phyloP scores from a whole-genome alignment of 768 basidiomycete genomes.

The Gloeostereum incarnatum region DNA sequence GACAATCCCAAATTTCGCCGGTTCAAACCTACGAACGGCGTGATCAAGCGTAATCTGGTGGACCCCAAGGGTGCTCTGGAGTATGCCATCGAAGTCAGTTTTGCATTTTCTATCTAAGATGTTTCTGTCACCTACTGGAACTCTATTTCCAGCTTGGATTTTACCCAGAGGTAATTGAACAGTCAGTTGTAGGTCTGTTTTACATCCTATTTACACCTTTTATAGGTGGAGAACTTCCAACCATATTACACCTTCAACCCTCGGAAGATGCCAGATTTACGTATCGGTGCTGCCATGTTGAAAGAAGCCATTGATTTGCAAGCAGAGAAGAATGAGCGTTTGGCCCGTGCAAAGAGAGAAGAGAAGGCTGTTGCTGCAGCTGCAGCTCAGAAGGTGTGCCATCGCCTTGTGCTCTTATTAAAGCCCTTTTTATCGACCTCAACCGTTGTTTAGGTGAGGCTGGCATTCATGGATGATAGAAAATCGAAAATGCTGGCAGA shows the following conservation, averaged over 20 bases:
- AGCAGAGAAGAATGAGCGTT: slow-evolving; percentile 37
- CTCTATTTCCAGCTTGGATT: slow-evolving; percentile 55
- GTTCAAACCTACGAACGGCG: slow-evolving; percentile 69
- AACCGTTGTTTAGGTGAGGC: slow-evolving; percentile 44
- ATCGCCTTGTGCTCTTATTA: not conserved
- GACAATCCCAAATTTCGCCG: slow-evolving; percentile 61
- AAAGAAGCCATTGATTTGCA: slow-evolving; percentile 51
- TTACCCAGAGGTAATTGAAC: slow-evolving; percentile 43
- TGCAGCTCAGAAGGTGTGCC: slow-evolving; percentile 44
- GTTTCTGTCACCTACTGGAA: slow-evolving; percentile 7
- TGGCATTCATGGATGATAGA: slow-evolving; percentile 75
- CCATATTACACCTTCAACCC: slow-evolving; percentile 62
- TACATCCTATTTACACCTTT: slow-evolving; percentile 2
- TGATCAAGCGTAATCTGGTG: slow-evolving; percentile 49
- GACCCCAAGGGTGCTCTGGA: slow-evolving; percentile 71
- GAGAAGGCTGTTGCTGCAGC: slow-evolving; percentile 51
- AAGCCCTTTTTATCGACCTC: slow-evolving; percentile 1
- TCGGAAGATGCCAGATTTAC: slow-evolving; percentile 42
- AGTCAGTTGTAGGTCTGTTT: not conserved
- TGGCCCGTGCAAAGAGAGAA: slow-evolving; percentile 35
- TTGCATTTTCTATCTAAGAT: slow-evolving; percentile 1
- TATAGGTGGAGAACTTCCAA: slow-evolving; percentile 64
- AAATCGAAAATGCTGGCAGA: slow-evolving; percentile 44
- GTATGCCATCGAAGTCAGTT: slow-evolving; percentile 67
- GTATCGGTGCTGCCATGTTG: slow-evolving; percentile 56